Evolutionary conservation across 441 rosid genomes (phyloP).

Genomic region (Eutrema salsugineum): DNA sequence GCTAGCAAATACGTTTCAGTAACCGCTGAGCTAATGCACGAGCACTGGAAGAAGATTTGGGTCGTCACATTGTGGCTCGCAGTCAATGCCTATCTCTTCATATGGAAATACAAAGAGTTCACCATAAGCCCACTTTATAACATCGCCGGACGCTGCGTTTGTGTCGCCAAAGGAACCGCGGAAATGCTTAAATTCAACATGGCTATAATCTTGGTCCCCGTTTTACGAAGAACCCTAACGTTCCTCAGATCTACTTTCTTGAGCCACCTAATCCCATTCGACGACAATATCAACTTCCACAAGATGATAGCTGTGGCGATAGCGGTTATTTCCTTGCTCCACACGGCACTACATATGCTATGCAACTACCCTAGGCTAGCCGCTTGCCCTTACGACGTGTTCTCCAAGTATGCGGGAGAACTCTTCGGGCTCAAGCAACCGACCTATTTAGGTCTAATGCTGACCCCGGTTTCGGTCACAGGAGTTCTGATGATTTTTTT

Average conservation of each 20-base stretch:
- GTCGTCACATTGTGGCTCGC: slow-evolving; percentile 40
- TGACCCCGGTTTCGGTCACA: slow-evolving; percentile 38
- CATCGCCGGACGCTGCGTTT: slow-evolving; percentile 47
- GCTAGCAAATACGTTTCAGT: slow-evolving; percentile 35
- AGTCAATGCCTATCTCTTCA: slow-evolving; percentile 33
- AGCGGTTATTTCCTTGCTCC: slow-evolving; percentile 34
- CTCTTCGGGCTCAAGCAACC: slow-evolving; percentile 34
- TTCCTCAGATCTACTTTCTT: slow-evolving; percentile 45
- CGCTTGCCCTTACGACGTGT: slow-evolving; percentile 24
- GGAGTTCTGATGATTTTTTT: slow-evolving; percentile 47
- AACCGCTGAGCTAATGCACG: slow-evolving; percentile 39
- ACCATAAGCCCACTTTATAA: slow-evolving; percentile 30
- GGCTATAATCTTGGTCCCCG: slow-evolving; percentile 52
- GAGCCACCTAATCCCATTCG: slow-evolving; percentile 42
- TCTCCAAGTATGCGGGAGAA: slow-evolving; percentile 24
- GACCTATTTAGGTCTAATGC: slow-evolving; percentile 44
- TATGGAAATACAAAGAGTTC: slow-evolving; percentile 43
- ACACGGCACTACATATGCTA: slow-evolving; percentile 34
- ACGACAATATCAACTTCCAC: slow-evolving; percentile 57
- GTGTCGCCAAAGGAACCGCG: slow-evolving; percentile 55
- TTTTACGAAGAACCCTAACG: slow-evolving; percentile 50
- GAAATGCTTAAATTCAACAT: slow-evolving; percentile 57
- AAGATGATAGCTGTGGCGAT: slow-evolving; percentile 43
- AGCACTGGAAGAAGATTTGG: slow-evolving; percentile 59
- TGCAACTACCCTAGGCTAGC: slow-evolving; percentile 49